Conservation (phyloP, 2,329 filamentous ascomycete species). For the Ceratocystis harringtonii region DNA sequence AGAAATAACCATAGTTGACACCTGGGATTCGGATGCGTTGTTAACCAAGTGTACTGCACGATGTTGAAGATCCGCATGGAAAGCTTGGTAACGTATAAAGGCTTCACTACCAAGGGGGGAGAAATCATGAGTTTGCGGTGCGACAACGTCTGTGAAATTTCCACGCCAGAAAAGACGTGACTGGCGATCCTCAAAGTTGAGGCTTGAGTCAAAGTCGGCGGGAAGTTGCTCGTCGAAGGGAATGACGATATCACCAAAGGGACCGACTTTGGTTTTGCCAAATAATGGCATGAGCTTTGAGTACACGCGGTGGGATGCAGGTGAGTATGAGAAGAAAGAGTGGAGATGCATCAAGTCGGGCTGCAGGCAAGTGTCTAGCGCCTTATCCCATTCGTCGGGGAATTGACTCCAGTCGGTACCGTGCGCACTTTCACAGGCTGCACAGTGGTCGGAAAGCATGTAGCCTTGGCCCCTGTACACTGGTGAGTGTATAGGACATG, state of each 20-base stretch:
- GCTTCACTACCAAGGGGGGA: slow-evolving; percentile 30
- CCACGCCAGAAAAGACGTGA: slow-evolving; percentile 62
- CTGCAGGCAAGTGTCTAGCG: slow-evolving; percentile 58
- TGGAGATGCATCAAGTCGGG: slow-evolving; percentile 61
- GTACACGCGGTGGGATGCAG: slow-evolving; percentile 41
- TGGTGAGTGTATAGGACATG: slow-evolving; percentile 48
- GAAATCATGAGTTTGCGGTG: not conserved
- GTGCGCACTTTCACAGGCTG: slow-evolving; percentile 22
- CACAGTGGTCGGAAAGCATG: slow-evolving; percentile 11
- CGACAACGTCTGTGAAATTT: slow-evolving; percentile 9
- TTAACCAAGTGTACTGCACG: slow-evolving; percentile 57
- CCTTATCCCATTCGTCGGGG: slow-evolving; percentile 47
- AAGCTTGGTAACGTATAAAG: slow-evolving; percentile 33
- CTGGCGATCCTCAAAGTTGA: slow-evolving; percentile 44
- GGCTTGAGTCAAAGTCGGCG: slow-evolving; percentile 27
- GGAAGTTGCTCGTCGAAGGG: slow-evolving; percentile 31
- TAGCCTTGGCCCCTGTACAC: slow-evolving; percentile 19
- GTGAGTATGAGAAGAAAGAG: slow-evolving; percentile 51
- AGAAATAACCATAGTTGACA: slow-evolving; percentile 44
- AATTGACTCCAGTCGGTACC: slow-evolving; percentile 49
- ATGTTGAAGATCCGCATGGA: slow-evolving; percentile 55
- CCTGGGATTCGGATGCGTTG: slow-evolving; percentile 36
- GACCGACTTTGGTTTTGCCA: slow-evolving; percentile 55
- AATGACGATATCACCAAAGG: slow-evolving; percentile 64
- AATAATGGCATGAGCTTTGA: slow-evolving; percentile 59